Evolutionary conservation across 768 basidiomycete genomes (phyloP), one percentile per base, ranked within the genome.

Genomic region (Tylopilus sp.): DNA sequence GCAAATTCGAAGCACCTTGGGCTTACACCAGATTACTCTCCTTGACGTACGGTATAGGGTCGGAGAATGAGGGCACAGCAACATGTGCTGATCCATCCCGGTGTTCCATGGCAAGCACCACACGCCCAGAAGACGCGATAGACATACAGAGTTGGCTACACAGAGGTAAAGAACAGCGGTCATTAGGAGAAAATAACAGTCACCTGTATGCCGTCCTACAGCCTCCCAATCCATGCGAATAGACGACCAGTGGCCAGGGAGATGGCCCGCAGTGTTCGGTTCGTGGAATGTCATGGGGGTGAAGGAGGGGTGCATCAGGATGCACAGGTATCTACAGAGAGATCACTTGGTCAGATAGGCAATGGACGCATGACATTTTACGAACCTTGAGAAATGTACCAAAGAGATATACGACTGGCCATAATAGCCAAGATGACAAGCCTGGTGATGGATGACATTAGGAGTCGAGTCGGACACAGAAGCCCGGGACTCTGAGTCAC

Each of bases 211-310:
- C 79, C 0, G 82, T 87, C 20, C 83, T 72, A 39, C 78, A 82
- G 4, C 90, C 91, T 18, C 81, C 85, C 20, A 93, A 78, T 18
- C 91, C 91, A 71, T 93, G 91, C 10, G 86, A 89, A 69, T 92
- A 93, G 36, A 94, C 77, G 26, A 91, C 80, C 26, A 94, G 75
- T 0, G 89, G 88, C 88, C 88, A 89, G 43, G 77, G 75, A 17
- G 69, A 57, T 23, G 58, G 40, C 48, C 65, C 53, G 44, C 31
- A 28, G 22, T 46, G 23, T 43, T 47, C 31, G 2, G 26, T 13
- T 22, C 25, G 43, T 11, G 28, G 7, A 22, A 40, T 30, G 4
- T 42, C 23, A 23, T 59, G 53, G 4, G 59, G 59, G 11, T 75
- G 44, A 4, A 81, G 73, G 20, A 85, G 77, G 5, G 80, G 78